Evolutionary conservation across 1,284 basidiomycete species (phyloP).

Genomic region (Psilocybe mexicana): DNA sequence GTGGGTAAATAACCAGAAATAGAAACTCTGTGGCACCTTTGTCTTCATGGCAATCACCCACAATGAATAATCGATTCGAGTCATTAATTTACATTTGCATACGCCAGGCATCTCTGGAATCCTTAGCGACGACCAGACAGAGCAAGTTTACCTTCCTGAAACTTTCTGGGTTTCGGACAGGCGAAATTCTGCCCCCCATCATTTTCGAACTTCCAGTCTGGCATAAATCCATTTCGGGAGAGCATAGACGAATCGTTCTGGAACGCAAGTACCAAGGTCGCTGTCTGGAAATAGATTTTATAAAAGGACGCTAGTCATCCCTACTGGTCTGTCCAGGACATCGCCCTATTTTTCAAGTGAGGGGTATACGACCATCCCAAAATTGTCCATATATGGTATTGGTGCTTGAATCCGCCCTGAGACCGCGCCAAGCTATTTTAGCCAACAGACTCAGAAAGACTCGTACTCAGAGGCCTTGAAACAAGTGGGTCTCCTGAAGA

Average conservation of each 20-base stretch:
- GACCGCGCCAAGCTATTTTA: not conserved
- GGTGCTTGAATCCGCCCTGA: not conserved
- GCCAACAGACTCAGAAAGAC: not conserved
- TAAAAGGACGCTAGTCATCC: no score
- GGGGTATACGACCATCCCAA: not conserved
- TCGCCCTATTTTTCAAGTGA: not conserved
- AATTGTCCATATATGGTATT: not conserved
- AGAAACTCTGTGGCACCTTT: conserved; percentile 32
- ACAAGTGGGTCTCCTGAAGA: not conserved
- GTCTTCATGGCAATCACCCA: conserved; percentile 24
- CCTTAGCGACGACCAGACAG: no score
- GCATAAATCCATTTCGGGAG: not conserved
- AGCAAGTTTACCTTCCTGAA: not conserved
- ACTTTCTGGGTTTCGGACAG: not conserved
- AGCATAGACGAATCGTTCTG: not conserved
- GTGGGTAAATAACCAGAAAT: conserved; percentile 35
- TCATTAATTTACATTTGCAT: no score
- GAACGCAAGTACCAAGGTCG: not conserved
- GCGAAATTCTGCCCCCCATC: not conserved
- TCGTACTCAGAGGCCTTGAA: not conserved
- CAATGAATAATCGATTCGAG: not conserved
- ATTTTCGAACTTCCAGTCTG: not conserved
- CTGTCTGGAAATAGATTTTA: not conserved
- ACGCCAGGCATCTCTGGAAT: no score
- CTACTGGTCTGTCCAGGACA: not conserved